These are phyloP conservation scores for Phytophthora gonapodyides DNA, from an alignment of 352 stramenopile genomes.

Conservation along the genomic window DNA sequence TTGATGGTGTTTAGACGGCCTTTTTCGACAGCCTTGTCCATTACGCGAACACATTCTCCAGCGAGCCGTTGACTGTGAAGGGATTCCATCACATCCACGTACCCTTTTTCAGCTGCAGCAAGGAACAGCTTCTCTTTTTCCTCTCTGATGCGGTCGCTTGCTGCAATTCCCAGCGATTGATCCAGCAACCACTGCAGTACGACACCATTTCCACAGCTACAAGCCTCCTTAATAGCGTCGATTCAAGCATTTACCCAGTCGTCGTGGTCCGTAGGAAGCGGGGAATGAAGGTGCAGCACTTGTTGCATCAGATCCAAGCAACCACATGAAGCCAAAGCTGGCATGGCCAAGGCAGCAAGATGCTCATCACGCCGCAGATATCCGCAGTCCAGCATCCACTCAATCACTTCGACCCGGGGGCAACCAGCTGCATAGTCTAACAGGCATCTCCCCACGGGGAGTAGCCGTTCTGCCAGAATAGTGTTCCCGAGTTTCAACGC, in stretches of 20 bases:
- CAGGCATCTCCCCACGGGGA: neutral
- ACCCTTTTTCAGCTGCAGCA: neutral
- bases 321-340: conserved; percentile 2
- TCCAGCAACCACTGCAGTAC: neutral
- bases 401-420: conserved; percentile 10
- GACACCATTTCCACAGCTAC: neutral
- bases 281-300: conserved; percentile 8
- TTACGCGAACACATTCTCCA: too few species aligned
- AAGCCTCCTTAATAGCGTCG: neutral
- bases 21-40: neutral
- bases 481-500: too few species aligned
- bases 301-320: conserved; percentile 23
- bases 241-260: neutral
- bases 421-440: conserved; percentile 5
- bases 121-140: neutral
- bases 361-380: conserved; percentile 4
- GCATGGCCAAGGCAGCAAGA: conserved; percentile 9
- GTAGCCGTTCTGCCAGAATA: neutral
- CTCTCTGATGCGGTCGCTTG: neutral
- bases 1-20: neutral
- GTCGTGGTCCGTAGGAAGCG: neutral
- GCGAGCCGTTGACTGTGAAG: too few species aligned
- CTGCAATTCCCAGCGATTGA: neutral
- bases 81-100: neutral
- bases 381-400: conserved; percentile 21